Evolutionary conservation across 768 basidiomycete genomes (phyloP).

Genomic region (Imleria badia): DNA sequence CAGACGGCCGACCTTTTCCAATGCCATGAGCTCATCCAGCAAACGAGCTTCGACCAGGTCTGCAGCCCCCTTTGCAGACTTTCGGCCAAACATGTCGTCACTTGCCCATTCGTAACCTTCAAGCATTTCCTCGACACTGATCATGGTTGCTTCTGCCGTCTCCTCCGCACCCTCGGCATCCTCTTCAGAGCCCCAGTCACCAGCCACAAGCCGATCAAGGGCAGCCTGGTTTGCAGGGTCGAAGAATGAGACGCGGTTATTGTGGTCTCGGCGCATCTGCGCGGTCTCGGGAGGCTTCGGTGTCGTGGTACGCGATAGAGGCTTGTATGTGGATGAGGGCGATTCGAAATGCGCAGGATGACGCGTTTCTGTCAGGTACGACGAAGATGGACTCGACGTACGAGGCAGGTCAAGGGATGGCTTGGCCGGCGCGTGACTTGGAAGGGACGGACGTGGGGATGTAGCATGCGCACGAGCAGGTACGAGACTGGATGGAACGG

Average conservation of each 20-base stretch:
- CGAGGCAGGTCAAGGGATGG: slow-evolving; percentile 21
- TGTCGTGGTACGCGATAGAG: slow-evolving; percentile 29
- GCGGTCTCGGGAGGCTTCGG: slow-evolving; percentile 32
- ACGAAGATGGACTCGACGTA: slow-evolving; percentile 19
- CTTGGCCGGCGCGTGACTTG: slow-evolving; percentile 11
- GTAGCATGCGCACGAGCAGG: slow-evolving; percentile 24
- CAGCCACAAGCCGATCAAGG: slow-evolving; percentile 67
- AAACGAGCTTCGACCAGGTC: slow-evolving; percentile 91
- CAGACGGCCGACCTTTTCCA: slow-evolving; percentile 73
- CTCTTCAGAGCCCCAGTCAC: slow-evolving; percentile 45
- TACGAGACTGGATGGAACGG: slow-evolving; percentile 26
- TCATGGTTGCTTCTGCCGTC: slow-evolving; percentile 75
- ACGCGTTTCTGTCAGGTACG: slow-evolving; percentile 6
- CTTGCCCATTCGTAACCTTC: slow-evolving; percentile 98
- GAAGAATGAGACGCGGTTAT: slow-evolving; percentile 78
- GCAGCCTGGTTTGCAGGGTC: slow-evolving; percentile 75
- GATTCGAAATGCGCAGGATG: slow-evolving; percentile 21
- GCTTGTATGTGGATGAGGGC: slow-evolving; percentile 21
- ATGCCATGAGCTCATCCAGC: slow-evolving; percentile 84
- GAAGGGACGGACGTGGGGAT: slow-evolving; percentile 22
- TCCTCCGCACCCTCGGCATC: slow-evolving; percentile 64
- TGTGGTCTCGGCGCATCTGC: slow-evolving; percentile 53
- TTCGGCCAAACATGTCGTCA: slow-evolving; percentile 68
- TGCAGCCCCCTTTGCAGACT: slow-evolving; percentile 68
- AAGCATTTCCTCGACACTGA: slow-evolving; percentile 97